These are phyloP conservation scores for Oryza glaberrima DNA, from an alignment of 176 grass and related monocot genomes.

Conservation along the genomic window DNA sequence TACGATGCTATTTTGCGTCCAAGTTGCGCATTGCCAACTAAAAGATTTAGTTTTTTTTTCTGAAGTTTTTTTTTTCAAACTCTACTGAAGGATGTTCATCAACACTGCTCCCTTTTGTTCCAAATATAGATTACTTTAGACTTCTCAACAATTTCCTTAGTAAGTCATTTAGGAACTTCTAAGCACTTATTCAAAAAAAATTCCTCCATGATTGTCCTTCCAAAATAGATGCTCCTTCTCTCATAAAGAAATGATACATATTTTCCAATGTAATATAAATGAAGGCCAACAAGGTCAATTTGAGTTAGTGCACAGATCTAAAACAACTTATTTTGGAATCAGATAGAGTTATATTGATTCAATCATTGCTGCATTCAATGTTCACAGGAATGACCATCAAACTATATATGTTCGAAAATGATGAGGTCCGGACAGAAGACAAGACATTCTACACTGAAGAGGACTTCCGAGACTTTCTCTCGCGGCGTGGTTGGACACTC, in stretches of 20 bases:
- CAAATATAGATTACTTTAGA: not conserved
- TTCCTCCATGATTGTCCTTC: not conserved
- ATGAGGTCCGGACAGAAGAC: conserved; percentile 76
- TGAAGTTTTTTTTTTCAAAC: conserved; percentile 1
- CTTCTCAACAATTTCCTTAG: not conserved
- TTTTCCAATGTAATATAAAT: not conserved
- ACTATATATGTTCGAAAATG: conserved; percentile 74
- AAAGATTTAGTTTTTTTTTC: not conserved
- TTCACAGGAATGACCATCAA: conserved; percentile 76
- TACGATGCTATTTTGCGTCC: not conserved
- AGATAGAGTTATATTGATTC: not conserved
- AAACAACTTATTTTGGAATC: not conserved
- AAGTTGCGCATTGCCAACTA: too few relatives aligned
- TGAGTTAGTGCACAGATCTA: not conserved
- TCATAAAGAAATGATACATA: not conserved
- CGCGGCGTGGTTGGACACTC: conserved; percentile 61
- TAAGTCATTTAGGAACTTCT: not conserved
- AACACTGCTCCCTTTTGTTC: not conserved
- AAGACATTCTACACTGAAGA: conserved; percentile 87
- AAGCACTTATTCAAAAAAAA: not conserved
- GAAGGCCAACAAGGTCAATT: not conserved
- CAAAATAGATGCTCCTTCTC: not conserved
- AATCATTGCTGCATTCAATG: conserved; percentile 9
- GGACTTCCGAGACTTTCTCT: conserved; percentile 77
- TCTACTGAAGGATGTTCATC: not conserved